These are phyloP conservation scores for Paraphoma sp. DNA, from an alignment of 2,329 filamentous ascomycete genomes.

Conservation along the genomic window DNA sequence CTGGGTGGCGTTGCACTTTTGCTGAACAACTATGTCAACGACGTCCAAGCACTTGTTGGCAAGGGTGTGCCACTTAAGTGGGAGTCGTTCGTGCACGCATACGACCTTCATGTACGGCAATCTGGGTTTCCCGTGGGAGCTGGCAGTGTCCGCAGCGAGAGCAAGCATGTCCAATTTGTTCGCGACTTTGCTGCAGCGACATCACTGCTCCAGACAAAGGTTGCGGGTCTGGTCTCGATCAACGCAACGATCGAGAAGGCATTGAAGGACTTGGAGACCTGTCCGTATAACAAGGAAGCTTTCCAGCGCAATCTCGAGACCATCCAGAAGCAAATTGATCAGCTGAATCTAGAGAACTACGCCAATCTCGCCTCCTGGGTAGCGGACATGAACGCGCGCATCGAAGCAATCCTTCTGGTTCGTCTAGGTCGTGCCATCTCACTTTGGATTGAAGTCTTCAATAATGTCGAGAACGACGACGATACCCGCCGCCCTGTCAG, in stretches of 20 bases:
- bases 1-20: constrained; percentile 90
- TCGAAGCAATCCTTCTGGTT: constrained; percentile 79
- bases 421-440: constrained; percentile 84
- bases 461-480: constrained; percentile 51
- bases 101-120: constrained; percentile 83
- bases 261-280: constrained; percentile 81
- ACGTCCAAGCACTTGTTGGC: constrained; percentile 80
- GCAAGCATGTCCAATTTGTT: constrained; percentile 95
- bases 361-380: constrained; percentile 94
- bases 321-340: constrained; percentile 92
- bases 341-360: constrained; percentile 95
- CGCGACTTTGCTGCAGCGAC: constrained; percentile 89
- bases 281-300: constrained; percentile 78
- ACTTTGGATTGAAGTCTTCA: constrained; percentile 87
- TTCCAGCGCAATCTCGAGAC: constrained; percentile 83
- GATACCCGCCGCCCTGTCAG: constrained; percentile 34
- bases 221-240: constrained; percentile 76
- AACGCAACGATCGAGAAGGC: constrained; percentile 83
- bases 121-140: constrained; percentile 64
- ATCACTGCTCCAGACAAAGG: constrained; percentile 87
- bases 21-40: constrained; percentile 88
- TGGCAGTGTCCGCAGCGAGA: constrained; percentile 70
- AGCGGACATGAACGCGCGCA: constrained; percentile 80
- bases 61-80: constrained; percentile 92
- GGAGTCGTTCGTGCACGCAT: constrained; percentile 98